Percentiles rank a stretch among this genome's conserved stretches.
Conservation (phyloP, 176 grass and related monocot species). For the Aechmea fasciata region DNA sequence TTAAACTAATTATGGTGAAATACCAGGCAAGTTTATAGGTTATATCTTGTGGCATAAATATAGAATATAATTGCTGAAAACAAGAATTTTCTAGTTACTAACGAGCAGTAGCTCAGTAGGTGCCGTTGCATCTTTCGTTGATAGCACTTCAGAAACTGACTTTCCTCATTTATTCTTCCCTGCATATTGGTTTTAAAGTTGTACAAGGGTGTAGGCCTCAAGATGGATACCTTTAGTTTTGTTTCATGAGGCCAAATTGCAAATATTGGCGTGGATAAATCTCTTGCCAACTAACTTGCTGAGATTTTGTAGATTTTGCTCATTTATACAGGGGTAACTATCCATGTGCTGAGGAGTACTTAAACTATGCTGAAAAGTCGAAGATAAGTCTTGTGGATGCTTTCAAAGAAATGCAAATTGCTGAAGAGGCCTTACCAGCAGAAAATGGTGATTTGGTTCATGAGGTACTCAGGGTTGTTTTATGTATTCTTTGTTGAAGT, state of each 20-base stretch:
- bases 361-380: constrained; percentile 57
- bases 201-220: no score
- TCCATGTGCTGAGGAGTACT: constrained; percentile 66
- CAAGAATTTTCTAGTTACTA: not conserved
- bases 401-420: constrained; percentile 81
- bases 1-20: no score
- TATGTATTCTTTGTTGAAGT: not conserved
- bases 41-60: not conserved
- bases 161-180: not conserved
- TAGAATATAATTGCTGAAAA: not conserved
- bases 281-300: not conserved
- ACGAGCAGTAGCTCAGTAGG: not conserved
- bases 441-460: constrained; percentile 58
- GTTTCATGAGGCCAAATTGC: no score
- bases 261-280: no score
- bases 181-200: not conserved
- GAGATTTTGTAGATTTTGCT: not conserved
- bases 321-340: constrained; percentile 50
- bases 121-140: not conserved
- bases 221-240: no score
- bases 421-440: constrained; percentile 46
- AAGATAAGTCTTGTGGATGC: constrained; percentile 67
- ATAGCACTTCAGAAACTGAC: no score
- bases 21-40: not conserved
- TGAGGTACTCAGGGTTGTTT: constrained; percentile 24